Evolutionary conservation across 345 rosid genomes (phyloP).

Genomic region (Camelina neglecta): DNA sequence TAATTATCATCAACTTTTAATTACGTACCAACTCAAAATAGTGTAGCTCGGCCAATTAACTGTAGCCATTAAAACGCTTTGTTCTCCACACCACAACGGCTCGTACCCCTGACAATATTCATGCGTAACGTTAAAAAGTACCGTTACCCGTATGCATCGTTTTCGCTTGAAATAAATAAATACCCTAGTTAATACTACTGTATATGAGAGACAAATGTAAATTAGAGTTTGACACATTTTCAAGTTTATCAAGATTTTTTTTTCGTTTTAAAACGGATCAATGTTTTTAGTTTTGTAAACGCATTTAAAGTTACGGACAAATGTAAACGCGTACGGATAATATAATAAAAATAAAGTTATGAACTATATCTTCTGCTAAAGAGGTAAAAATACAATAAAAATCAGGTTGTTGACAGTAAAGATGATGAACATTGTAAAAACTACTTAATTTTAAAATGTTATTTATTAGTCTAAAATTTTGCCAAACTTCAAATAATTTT

Average conservation of each 20-base stretch:
- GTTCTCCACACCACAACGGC: slow-evolving; percentile 20
- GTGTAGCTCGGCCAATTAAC: background rate
- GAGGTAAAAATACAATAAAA: background rate
- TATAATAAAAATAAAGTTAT: background rate
- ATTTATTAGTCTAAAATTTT: background rate
- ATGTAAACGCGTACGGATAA: no score
- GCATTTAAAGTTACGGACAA: no score
- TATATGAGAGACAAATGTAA: background rate
- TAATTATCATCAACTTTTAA: background rate
- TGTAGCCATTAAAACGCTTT: slow-evolving; percentile 3
- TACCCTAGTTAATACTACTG: background rate
- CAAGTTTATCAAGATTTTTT: background rate
- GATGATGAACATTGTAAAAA: background rate
- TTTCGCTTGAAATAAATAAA: background rate
- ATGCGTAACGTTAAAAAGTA: slow-evolving; percentile 20
- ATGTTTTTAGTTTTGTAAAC: background rate
- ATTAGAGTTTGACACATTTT: background rate
- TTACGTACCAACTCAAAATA: background rate
- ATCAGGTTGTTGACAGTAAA: background rate
- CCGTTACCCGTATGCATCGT: background rate
- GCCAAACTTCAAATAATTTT: background rate
- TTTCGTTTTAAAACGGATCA: background rate
- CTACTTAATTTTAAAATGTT: background rate
- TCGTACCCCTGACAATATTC: background rate
- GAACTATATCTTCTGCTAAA: background rate